Evolutionary conservation across 179 eudicot species (phyloP), one percentile per base, ranked within the genome.

Genomic region (Drosera spatulata): DNA sequence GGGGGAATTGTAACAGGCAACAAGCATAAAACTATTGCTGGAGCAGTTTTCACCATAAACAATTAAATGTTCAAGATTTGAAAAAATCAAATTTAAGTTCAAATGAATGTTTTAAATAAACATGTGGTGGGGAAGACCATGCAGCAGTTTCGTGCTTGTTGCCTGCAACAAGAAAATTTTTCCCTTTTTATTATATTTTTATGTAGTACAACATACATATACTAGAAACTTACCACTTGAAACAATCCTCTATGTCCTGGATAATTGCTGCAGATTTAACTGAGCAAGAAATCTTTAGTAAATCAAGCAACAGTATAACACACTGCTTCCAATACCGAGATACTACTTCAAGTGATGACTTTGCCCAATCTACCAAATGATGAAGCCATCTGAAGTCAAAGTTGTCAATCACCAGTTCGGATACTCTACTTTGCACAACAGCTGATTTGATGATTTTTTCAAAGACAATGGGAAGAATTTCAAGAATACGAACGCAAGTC

Each of bases 401-500:
- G 33, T 39, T 64, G 22, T 63, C 63, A 57, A 66, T 49, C 67
- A 68, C 54, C 61, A 52, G 66, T 40, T 61, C 63, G 43, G 77
- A 69, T 69, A 71, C 67, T 45, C 59, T 66, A 61, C 60, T 62
- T 44, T 48, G 52, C 33, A 64, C 76, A 65, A 45, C 58, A 67
- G 71, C 37, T 62, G 75, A 63, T 45, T 73, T 54, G 60, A 49
- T 43, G 61, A 83, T 74, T 75, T 75, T 79, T 69, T 61, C 80
- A 51, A 80, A 76, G 49, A 87, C 70, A 67, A 87, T 71, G 14
- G 99, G 97, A 49, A 85, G 72, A 54, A 84, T 65, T 76, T 94
- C 99, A 58, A 94, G 91, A 53, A 94, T 39, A 56, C 99, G 97
- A 72, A 94, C 74, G 65, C 91, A 85, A 49, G 99, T 83, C 96